Conservation (phyloP, 75 land plant species). For the Ceratopteris richardii region DNA sequence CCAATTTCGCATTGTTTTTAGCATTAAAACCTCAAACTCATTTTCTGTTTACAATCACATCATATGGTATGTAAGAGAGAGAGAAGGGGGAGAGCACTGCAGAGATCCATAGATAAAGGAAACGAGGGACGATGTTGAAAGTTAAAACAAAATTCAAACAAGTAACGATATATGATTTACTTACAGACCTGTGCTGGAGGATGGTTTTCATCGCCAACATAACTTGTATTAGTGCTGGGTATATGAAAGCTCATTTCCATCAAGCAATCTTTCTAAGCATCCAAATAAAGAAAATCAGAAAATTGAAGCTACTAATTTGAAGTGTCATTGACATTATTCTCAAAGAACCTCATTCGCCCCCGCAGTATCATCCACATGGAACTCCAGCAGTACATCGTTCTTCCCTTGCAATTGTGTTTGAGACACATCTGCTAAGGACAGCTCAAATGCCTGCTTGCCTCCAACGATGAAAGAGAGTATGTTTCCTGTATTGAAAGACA, state of each 20-base stretch:
- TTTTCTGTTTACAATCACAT: no score
- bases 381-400: constrained; percentile 37
- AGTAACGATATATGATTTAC: no score
- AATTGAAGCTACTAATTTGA: not conserved
- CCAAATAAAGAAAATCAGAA: not conserved
- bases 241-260: constrained; percentile 46
- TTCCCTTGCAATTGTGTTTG: constrained; percentile 41
- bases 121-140: no score
- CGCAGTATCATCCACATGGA: constrained; percentile 42
- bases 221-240: constrained; percentile 30
- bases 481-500: constrained; percentile 23
- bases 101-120: no score
- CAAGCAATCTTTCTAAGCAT: constrained; percentile 36
- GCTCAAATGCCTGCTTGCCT: constrained; percentile 35
- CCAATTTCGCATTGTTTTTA: no score
- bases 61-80: no score
- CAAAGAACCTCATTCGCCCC: constrained; percentile 38
- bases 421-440: constrained; percentile 27
- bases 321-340: no score
- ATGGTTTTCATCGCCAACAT: constrained; percentile 36
- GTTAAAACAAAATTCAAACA: no score
- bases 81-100: no score
- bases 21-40: no score
- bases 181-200: constrained; percentile 39
- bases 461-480: constrained; percentile 36